These are phyloP conservation scores for Ustilago sp. DNA, from an alignment of 1,284 basidiomycete genomes.

Conservation along the genomic window DNA sequence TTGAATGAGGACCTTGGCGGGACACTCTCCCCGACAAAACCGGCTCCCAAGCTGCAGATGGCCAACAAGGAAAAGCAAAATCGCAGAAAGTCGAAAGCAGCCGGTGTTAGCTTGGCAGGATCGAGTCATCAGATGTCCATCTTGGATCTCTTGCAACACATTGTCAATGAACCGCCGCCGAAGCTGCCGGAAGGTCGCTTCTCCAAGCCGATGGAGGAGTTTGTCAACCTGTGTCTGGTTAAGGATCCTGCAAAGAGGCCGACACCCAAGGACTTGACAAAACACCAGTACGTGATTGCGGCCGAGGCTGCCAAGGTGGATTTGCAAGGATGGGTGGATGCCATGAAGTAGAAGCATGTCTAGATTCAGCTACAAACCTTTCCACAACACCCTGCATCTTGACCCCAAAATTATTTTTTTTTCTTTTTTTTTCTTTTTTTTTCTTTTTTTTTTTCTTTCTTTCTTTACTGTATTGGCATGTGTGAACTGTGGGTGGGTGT, in stretches of 20 bases:
- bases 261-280: slow-evolving; percentile 64
- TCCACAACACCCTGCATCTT: background rate
- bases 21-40: slow-evolving; percentile 60
- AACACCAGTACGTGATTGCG: slow-evolving; percentile 54
- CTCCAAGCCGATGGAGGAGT: slow-evolving; percentile 58
- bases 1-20: slow-evolving; percentile 53
- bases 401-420: no score
- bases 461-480: background rate
- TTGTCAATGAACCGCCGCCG: slow-evolving; percentile 78
- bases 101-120: slow-evolving; percentile 87
- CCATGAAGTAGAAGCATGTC: slow-evolving; percentile 32
- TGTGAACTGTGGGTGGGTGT: background rate
- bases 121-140: slow-evolving; percentile 96
- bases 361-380: background rate
- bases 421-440: no score
- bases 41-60: slow-evolving; percentile 29
- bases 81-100: slow-evolving; percentile 69
- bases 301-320: slow-evolving; percentile 50
- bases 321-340: slow-evolving; percentile 56
- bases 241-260: slow-evolving; percentile 63
- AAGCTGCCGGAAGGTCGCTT: slow-evolving; percentile 60
- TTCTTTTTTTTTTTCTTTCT: background rate
- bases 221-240: slow-evolving; percentile 62
- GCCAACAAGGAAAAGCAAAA: slow-evolving; percentile 62
- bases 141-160: slow-evolving; percentile 93